Base-by-base conservation (phyloP, 2,329 filamentous ascomycete genomes). In the Leptographium flavum region DNA sequence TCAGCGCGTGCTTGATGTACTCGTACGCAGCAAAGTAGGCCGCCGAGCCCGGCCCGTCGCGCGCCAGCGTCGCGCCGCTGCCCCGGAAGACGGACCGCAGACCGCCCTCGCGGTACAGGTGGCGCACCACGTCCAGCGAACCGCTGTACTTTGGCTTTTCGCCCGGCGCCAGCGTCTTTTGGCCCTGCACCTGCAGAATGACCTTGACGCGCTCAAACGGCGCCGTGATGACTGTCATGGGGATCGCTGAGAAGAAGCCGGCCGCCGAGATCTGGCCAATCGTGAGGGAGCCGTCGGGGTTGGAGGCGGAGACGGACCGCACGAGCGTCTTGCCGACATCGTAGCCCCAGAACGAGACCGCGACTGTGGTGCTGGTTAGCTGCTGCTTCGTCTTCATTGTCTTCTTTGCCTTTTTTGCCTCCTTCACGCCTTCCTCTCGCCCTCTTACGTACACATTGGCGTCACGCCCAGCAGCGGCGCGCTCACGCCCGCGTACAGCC, bases 201-300 rank as follows among this genome's bases (percentile, higher is more conserved):
- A 98, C 90, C 68, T 98, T 98, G 56, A 98, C 87, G 58, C 92
- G 90, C 73, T 98, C 92, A 62, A 98, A 96, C 49, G 92, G 92
- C 5, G 92, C 92, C n/a, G 92, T 96, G 68, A 98, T 95, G 64
- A 86, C 67, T 4, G 92, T 98, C 87, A 94, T 94, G 57, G 92
- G 92, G 49, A 98, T 83, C 49, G 92, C 92, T 59, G 86, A 94
- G 76, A 98, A 93, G 77, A 95, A 95, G 52, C 92, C 92, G 14
- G 92, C 92, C 31, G 86, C 76, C 30, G 86, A 92, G 65, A 93
- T 80, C 64, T 98, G 92, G 37, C 71, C 83, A 58, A 95, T 87
- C 48, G 80, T 79, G 66, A 85, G 86, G 43, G 75, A 69, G 63
- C 86, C 78, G 53, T 79, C 69, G 44, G 82, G 77, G 21, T 69